Conservation (phyloP, 208 protist species). For the Trypanosoma lewisi region DNA sequence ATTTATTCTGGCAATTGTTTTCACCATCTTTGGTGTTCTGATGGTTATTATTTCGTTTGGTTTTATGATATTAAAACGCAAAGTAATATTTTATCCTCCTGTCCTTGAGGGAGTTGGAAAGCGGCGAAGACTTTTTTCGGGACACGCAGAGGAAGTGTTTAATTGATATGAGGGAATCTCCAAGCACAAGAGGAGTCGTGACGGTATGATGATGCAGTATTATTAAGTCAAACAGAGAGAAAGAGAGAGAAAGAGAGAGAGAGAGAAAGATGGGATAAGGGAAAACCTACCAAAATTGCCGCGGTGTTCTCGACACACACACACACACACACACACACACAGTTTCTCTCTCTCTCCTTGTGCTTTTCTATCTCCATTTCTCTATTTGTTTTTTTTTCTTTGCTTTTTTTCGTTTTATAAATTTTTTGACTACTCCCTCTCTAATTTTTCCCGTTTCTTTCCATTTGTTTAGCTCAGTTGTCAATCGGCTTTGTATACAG, state of each 20-base stretch:
- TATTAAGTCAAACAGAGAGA: too few relatives aligned
- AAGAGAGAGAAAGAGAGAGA: too few relatives aligned
- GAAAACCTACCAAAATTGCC: too few relatives aligned
- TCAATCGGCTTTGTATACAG: too few relatives aligned
- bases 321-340: too few relatives aligned
- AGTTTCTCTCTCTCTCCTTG: background rate
- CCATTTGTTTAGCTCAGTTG: background rate
- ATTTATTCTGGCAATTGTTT: slow-evolving; percentile 22
- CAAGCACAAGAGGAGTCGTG: background rate
- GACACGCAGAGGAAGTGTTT: slow-evolving; percentile 5
- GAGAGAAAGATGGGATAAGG: too few relatives aligned
- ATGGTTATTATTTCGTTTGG: slow-evolving; percentile 1
- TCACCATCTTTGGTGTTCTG: slow-evolving; percentile 13
- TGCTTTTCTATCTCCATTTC: background rate
- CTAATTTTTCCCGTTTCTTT: background rate
- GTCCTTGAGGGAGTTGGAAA: background rate
- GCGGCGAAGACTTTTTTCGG: slow-evolving; percentile 3
- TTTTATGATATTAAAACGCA: slow-evolving; percentile 5
- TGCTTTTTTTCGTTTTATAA: background rate
- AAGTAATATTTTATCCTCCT: slow-evolving; percentile 15
- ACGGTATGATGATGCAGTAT: too few relatives aligned
- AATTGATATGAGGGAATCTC: too few relatives aligned
- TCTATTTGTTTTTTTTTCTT: slow-evolving; percentile 7
- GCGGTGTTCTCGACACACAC: too few relatives aligned
- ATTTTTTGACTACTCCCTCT: background rate